phyloP scores from a whole-genome alignment of 352 stramenopile genomes.

The Phytophthora multivora region DNA sequence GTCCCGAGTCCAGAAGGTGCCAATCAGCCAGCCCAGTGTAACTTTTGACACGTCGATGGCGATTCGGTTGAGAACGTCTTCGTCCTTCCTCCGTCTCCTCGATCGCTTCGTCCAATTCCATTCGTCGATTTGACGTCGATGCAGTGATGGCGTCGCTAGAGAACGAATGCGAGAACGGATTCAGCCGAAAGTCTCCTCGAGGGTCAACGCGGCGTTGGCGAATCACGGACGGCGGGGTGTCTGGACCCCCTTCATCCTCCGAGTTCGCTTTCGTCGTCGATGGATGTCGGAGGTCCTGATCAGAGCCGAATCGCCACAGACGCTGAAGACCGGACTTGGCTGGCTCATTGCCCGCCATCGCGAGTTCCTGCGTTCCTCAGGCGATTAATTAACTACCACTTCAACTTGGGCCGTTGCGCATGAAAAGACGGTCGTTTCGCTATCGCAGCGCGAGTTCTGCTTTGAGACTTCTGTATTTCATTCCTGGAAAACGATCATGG shows the following conservation, averaged over 20 bases:
- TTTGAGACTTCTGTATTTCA: background rate
- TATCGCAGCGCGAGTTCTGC: background rate
- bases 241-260: background rate
- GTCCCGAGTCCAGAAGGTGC: constrained; percentile 22
- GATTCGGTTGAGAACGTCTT: constrained; percentile 12
- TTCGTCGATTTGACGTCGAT: constrained; percentile 47
- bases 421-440: constrained; percentile 36
- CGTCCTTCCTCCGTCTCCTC: constrained; percentile 13
- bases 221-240: constrained; percentile 29
- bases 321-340: constrained; percentile 39
- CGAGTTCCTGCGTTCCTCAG: background rate
- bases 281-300: constrained; percentile 31
- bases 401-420: constrained; percentile 28
- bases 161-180: constrained; percentile 31
- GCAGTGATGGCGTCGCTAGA: constrained; percentile 41
- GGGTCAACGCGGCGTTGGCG: constrained; percentile 24
- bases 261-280: constrained; percentile 16
- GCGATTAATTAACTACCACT: constrained; percentile 5
- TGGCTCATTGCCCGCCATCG: constrained; percentile 13
- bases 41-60: constrained; percentile 58
- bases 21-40: constrained; percentile 43
- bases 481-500: constrained; percentile 35
- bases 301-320: constrained; percentile 54
- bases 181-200: constrained; percentile 26
- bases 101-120: constrained; percentile 33